phyloP scores from a whole-genome alignment of 2,329 filamentous ascomycete genomes.

The Diaporthe eres region DNA sequence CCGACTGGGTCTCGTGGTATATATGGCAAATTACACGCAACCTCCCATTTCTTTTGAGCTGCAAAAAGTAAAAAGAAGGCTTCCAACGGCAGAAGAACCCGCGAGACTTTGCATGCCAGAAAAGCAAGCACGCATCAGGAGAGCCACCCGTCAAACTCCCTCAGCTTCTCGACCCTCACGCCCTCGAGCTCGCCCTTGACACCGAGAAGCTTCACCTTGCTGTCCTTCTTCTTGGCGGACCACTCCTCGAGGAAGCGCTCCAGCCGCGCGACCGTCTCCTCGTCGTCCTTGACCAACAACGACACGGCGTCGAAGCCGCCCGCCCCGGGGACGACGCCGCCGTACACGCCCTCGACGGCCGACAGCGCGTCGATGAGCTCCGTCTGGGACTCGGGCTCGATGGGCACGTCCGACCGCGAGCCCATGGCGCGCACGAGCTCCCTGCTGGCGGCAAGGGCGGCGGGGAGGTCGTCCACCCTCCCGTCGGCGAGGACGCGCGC shows the following conservation, averaged over 20 bases:
- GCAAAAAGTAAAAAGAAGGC: neutral
- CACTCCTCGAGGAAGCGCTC: slow-evolving; percentile 76
- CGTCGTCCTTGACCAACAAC: slow-evolving; percentile 82
- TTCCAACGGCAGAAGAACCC: neutral
- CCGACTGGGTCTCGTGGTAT: slow-evolving; percentile 15
- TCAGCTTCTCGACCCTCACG: slow-evolving; percentile 61
- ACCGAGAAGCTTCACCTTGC: slow-evolving; percentile 76
- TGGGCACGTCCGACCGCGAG: slow-evolving; percentile 79
- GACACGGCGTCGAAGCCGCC: slow-evolving; percentile 94
- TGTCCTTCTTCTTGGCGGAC: slow-evolving; percentile 67
- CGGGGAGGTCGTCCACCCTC: slow-evolving; percentile 58
- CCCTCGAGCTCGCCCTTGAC: slow-evolving; percentile 83
- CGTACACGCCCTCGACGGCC: slow-evolving; percentile 83
- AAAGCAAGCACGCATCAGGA: slow-evolving; percentile 27
- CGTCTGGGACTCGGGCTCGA: slow-evolving; percentile 91
- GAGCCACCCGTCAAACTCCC: slow-evolving; percentile 62
- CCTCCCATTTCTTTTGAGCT: neutral
- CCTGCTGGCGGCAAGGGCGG: slow-evolving; percentile 66
- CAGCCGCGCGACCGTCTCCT: slow-evolving; percentile 72
- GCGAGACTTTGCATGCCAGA: neutral
- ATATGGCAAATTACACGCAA: neutral
- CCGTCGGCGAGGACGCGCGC: slow-evolving; percentile 72
- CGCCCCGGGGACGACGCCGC: slow-evolving; percentile 93
- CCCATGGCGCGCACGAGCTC: slow-evolving; percentile 84
- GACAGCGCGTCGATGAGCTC: slow-evolving; percentile 83